A percentile compares a stretch with the other conserved stretches of the same genome.
These are phyloP conservation scores for Ogataea pilisensis DNA, from an alignment of 805 yeast genomes.

Conservation along the genomic window DNA sequence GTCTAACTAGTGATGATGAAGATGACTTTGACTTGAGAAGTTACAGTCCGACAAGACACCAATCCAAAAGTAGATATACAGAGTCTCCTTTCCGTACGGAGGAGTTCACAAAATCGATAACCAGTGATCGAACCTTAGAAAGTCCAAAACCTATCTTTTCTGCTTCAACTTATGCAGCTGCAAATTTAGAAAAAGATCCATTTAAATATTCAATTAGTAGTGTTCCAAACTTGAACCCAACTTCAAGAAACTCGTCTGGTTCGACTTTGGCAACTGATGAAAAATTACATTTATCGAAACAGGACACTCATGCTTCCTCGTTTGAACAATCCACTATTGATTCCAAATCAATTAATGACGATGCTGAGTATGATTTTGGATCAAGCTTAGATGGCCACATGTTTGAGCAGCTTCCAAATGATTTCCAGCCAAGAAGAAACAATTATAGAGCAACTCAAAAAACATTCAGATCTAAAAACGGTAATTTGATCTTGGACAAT, in stretches of 20 bases:
- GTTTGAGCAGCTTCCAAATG: conserved; percentile 29
- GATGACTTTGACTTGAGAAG: conserved; percentile 36
- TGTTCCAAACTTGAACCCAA: conserved; percentile 23
- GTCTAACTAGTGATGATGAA: conserved; percentile 34
- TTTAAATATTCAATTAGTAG: conserved; percentile 15
- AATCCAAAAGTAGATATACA: conserved; percentile 17
- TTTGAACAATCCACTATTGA: conserved; percentile 18
- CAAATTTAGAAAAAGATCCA: conserved; percentile 34
- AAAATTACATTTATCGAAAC: conserved; percentile 7
- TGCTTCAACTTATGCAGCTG: conserved; percentile 60
- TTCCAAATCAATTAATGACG: conserved; percentile 15
- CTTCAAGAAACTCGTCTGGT: conserved; percentile 21
- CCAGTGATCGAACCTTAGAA: conserved; percentile 42
- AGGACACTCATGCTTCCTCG: conserved; percentile 13
- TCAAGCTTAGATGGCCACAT: conserved; percentile 29
- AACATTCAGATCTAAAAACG: conserved; percentile 70
- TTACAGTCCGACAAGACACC: conserved; percentile 25
- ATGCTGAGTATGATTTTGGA: conserved; percentile 19
- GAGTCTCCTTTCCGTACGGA: conserved; percentile 21
- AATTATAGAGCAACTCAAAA: conserved; percentile 39
- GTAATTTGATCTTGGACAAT: conserved; percentile 86
- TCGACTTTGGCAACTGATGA: conserved; percentile 15
- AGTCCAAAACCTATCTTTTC: conserved; percentile 67
- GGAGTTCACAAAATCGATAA: conserved; percentile 34
- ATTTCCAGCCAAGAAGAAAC: conserved; percentile 36